These are phyloP conservation scores for Rutstroemia sp. DNA, from an alignment of 2,329 filamentous ascomycete genomes.

Conservation along the genomic window DNA sequence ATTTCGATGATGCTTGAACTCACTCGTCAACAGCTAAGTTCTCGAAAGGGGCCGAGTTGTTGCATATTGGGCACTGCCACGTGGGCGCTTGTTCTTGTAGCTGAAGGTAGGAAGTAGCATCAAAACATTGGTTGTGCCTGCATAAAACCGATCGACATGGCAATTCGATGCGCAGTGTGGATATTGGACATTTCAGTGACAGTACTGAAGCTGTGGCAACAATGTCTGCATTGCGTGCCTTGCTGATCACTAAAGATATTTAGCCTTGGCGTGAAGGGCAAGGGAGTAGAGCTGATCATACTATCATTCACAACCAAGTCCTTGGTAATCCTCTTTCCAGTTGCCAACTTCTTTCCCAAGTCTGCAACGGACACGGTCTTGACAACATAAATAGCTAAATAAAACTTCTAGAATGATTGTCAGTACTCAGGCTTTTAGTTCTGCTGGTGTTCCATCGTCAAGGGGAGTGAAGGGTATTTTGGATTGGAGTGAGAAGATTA, in stretches of 20 bases:
- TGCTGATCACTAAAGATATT: conserved; percentile 59
- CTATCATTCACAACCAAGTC: conserved; percentile 76
- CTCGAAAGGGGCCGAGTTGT: conserved; percentile 73
- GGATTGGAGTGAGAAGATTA: conserved; percentile 9
- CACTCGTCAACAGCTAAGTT: conserved; percentile 82
- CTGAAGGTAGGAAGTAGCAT: conserved; percentile 85
- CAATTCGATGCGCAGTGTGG: conserved; percentile 70
- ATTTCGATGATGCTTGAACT: conserved; percentile 28
- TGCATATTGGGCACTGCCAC: conserved; percentile 94
- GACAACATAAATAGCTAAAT: conserved; percentile 68
- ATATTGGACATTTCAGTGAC: conserved; percentile 87
- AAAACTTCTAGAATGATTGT: conserved; percentile 54
- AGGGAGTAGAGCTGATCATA: conserved; percentile 37
- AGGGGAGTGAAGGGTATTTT: conserved; percentile 14
- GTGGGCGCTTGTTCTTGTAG: conserved; percentile 94
- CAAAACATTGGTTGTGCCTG: conserved; percentile 90
- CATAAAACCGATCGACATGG: conserved; percentile 77
- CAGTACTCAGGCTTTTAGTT: background rate
- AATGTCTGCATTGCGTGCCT: conserved; percentile 81
- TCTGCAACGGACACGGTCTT: conserved; percentile 63
- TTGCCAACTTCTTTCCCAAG: conserved; percentile 60
- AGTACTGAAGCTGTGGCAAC: conserved; percentile 81
- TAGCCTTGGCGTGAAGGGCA: background rate
- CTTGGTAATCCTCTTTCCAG: conserved; percentile 67
- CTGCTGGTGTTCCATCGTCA: background rate